A percentile compares a stretch with the other conserved stretches of the same genome.
Conservation (phyloP, 2,329 filamentous ascomycete species). For the Daldinia sp. region DNA sequence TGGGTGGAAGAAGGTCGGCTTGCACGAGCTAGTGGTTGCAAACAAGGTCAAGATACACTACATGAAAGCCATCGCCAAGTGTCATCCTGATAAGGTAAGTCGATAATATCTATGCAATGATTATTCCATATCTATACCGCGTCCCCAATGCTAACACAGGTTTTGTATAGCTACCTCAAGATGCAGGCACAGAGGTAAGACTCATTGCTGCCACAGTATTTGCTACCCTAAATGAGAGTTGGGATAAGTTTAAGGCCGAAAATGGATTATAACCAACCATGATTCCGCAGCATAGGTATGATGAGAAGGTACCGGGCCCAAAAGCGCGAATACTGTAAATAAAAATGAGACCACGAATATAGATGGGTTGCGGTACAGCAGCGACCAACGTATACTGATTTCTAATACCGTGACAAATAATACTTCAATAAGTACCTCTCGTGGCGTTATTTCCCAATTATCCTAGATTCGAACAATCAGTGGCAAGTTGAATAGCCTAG, state of each 20-base stretch:
- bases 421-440: neutral
- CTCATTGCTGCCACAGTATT: conserved; percentile 74
- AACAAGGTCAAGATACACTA: conserved; percentile 97
- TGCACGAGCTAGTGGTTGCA: conserved; percentile 91
- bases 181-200: conserved; percentile 69
- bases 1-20: conserved; percentile 95
- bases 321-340: conserved; percentile 15
- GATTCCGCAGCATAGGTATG: neutral
- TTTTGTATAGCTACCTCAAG: conserved; percentile 63
- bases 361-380: conserved; percentile 12
- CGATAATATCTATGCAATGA: neutral
- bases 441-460: neutral
- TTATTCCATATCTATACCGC: conserved; percentile 1
- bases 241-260: conserved; percentile 76
- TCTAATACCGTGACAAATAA: conserved; percentile 1
- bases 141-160: conserved; percentile 28
- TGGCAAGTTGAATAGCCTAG: conserved; percentile 1
- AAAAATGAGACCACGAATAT: conserved; percentile 34
- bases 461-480: conserved; percentile 1
- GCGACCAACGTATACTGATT: conserved; percentile 4
- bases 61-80: conserved; percentile 99
- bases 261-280: conserved; percentile 72
- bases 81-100: conserved; percentile 96
- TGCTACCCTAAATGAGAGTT: conserved; percentile 74
- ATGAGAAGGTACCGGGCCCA: conserved; percentile 4